These are phyloP conservation scores for Immersiella caudata DNA, from an alignment of 495 filamentous ascomycete genomes.

Conservation along the genomic window DNA sequence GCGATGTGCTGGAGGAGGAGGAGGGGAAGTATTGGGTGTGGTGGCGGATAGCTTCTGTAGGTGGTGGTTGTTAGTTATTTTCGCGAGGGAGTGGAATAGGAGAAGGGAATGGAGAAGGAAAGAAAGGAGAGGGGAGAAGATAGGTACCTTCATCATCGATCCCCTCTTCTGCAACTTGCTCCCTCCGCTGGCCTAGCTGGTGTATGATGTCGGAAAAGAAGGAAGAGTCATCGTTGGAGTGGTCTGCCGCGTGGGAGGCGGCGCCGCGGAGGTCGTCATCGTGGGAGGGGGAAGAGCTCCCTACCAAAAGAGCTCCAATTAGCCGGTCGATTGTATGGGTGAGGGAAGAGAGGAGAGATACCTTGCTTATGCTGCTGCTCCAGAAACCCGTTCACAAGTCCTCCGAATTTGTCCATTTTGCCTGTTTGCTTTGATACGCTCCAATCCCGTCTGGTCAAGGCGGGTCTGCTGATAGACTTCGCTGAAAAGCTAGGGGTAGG, in stretches of 20 bases:
- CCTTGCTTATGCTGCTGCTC: constrained; percentile 31
- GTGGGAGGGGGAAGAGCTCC: constrained; percentile 39
- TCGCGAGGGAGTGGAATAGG: neutral
- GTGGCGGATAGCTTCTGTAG: constrained; percentile 36
- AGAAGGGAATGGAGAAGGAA: too few relatives aligned
- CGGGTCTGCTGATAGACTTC: too few relatives aligned
- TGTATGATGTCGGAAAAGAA: constrained; percentile 57
- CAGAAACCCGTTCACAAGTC: neutral
- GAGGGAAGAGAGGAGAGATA: constrained; percentile 45
- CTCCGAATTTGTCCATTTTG: neutral
- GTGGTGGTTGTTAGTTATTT: constrained; percentile 36
- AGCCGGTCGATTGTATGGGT: constrained; percentile 4
- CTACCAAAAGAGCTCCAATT: neutral
- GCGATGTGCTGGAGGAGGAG: neutral
- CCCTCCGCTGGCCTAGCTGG: constrained; percentile 53
- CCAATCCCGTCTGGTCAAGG: too few relatives aligned
- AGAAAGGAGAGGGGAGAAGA: too few relatives aligned
- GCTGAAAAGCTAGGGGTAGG: neutral
- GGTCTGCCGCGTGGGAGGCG: constrained; percentile 53
- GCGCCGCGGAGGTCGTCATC: constrained; percentile 53
- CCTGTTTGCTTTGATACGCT: neutral
- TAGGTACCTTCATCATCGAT: constrained; percentile 59
- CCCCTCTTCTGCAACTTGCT: constrained; percentile 52
- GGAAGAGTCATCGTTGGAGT: constrained; percentile 52
- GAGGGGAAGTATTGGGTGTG: constrained; percentile 53